Evolutionary conservation across 495 filamentous ascomycete species (phyloP), one percentile per base, ranked within the genome.

Genomic region (Neurospora sp.): DNA sequence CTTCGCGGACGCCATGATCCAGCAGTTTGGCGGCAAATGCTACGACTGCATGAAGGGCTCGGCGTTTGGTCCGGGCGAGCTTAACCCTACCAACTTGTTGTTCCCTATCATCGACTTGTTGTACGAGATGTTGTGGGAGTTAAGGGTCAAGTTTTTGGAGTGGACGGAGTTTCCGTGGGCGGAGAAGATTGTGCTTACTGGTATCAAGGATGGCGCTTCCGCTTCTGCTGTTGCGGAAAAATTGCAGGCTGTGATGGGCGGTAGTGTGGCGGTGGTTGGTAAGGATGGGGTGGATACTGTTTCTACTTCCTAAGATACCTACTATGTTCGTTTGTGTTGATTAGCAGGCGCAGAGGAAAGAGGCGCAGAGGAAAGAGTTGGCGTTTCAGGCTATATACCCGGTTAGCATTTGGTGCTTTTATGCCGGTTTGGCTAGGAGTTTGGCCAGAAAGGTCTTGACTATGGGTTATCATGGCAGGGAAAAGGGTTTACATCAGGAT

Each of bases 61-160:
- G 37, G 16, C 74, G 54, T 66, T 37, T 0, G 54, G 27, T 1
- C 54, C 54, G 12, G 54, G 54, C 23, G 54, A 66, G 5, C 6
- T 35, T 1, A 66, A 66, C 8, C 54, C 54, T n/a, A 75, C 74
- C 11, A 75, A 72, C 71, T 20, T 18, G 66, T n/a, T 75, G 16
- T 75, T 75, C 16, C 74, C 71, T 14, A n/a, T 75, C 12, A 71
- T 73, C 5, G 74, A 75, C 14, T 62, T 75, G 1, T 27, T 75
- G 18, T 59, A 39, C 23, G 66, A 73, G 14, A 44, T 75, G 31
- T 31, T 69, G 1, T 75, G 39, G 27, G 74, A 73, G 42, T 11
- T 75, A 23, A 62, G 70, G 23, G 38, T 39, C 14, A 38, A 46
- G 10, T 27, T 75, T 3, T n/a, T 27, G 37, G 62, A 62, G 69